A percentile compares a stretch with the other conserved stretches of the same genome.
These are phyloP conservation scores for Tricholoma hemisulphureum DNA, from an alignment of 768 basidiomycete genomes.

Conservation along the genomic window DNA sequence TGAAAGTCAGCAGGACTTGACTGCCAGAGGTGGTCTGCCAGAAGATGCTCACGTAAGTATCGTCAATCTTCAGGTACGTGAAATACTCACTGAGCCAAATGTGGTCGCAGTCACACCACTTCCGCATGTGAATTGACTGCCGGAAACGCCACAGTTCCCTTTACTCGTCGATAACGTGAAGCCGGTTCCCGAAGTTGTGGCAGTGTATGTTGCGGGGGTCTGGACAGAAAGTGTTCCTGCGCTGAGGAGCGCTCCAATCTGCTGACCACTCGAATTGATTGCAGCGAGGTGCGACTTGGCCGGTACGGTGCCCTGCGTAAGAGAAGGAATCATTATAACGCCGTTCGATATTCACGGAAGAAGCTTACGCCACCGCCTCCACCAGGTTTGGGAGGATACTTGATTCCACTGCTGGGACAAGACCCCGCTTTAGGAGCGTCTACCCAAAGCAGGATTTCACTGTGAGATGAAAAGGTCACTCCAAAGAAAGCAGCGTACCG, in stretches of 20 bases:
- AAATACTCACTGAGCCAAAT: conserved; percentile 52
- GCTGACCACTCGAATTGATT: conserved; percentile 28
- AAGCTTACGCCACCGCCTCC: conserved; percentile 14
- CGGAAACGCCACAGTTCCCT: conserved; percentile 52
- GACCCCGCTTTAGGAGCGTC: conserved; percentile 49
- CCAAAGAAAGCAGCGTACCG: conserved; percentile 34
- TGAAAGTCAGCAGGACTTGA: conserved; percentile 46
- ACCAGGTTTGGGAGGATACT: conserved; percentile 57
- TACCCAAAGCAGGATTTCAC: conserved; percentile 19
- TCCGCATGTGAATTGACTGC: conserved; percentile 48
- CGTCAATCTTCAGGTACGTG: neutral
- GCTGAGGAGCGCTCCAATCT: conserved; percentile 52
- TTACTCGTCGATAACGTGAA: conserved; percentile 62
- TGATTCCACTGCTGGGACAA: conserved; percentile 58
- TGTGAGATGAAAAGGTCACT: neutral
- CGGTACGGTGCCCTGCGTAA: conserved; percentile 31
- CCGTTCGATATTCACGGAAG: too few species aligned
- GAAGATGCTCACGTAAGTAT: conserved; percentile 1
- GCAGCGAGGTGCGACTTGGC: conserved; percentile 47
- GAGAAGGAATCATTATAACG: conserved; percentile 1
- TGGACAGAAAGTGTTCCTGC: conserved; percentile 61
- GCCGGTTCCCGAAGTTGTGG: conserved; percentile 45
- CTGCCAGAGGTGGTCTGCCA: conserved; percentile 46
- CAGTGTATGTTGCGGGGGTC: conserved; percentile 54
- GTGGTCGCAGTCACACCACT: conserved; percentile 45